Evolutionary conservation across 176 grass and related monocot species (phyloP), one percentile per base, ranked within the genome.

Genomic region (Aegilops tauschii): DNA sequence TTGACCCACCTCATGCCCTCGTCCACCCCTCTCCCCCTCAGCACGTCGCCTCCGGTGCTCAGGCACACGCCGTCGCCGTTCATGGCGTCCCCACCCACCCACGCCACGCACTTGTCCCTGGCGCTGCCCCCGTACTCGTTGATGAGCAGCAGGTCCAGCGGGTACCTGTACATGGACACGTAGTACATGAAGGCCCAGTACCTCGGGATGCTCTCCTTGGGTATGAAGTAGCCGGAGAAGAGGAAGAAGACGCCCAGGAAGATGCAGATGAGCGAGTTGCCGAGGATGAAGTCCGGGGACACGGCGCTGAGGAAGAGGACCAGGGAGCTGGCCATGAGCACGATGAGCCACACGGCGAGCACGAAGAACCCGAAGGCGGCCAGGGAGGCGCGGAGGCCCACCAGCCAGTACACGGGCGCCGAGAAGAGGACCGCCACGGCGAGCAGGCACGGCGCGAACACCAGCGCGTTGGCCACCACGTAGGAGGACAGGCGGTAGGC

Each of bases 141-240:
- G 66, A 98, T 88, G 66, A 98, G 96, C 37, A 98, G 86, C 35
- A 91, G 64, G 82, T 98, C 96, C 17, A 98, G 79, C 23, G 96
- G 92, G 80, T 94, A 98, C 80, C 88, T 91, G 75, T 98, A 98
- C 69, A 90, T 92, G n/a, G 93, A 98, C 52, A 95, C 86, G 62
- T 95, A 90, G 93, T 95, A 95, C 93, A 98, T 95, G 84, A 98
- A 98, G 4, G 86, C 45, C 93, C 93, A 96, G 74, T 98, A 98
- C 86, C 87, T 94, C 52, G 88, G 93, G 71, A 96, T 98, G 81
- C 88, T 96, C 23, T 80, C 93, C 74, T 85, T 94, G 9, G 96
- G 96, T 27, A 96, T 94, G 86, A 98, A 98, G 86, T 98, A 98
- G 3, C 96, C 96, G 6, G 92, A 96, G 92, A 98, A 98, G 31